Evolutionary conservation across 2,329 filamentous ascomycete species (phyloP).

Genomic region (Coniochaeta sp.): DNA sequence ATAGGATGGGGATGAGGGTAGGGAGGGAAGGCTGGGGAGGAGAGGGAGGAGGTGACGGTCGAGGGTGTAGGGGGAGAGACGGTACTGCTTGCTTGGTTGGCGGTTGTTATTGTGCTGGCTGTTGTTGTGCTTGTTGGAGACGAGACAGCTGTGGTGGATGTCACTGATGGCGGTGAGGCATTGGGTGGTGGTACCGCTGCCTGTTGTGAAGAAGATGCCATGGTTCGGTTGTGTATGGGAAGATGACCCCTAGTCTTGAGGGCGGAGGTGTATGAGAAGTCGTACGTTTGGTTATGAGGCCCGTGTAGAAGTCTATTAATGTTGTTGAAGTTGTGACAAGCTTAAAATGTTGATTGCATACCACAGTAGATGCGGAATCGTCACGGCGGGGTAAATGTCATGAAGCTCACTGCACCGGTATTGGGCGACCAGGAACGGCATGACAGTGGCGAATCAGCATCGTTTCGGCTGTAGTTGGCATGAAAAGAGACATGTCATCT

Average conservation of each 20-base stretch:
- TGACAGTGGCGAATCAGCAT: background rate
- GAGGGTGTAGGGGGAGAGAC: conserved; percentile 7
- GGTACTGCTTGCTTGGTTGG: conserved; percentile 8
- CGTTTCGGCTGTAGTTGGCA: background rate
- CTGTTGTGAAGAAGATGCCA: conserved; percentile 7
- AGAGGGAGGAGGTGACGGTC: conserved; percentile 9
- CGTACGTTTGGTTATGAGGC: background rate
- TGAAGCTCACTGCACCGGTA: background rate
- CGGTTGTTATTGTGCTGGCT: background rate
- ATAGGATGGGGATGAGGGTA: background rate
- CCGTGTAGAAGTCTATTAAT: too few relatives aligned
- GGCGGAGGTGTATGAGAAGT: background rate
- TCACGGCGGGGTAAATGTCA: background rate
- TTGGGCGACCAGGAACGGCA: background rate
- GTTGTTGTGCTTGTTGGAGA: conserved; percentile 8
- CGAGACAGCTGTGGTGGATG: too few relatives aligned
- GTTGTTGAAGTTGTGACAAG: background rate
- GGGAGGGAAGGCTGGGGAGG: conserved; percentile 5
- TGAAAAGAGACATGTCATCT: too few relatives aligned
- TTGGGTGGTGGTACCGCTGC: conserved; percentile 7
- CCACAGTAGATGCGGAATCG: too few relatives aligned
- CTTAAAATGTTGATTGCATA: background rate
- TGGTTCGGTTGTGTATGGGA: background rate
- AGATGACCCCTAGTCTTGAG: background rate
- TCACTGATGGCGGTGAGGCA: conserved; percentile 10